Conservation (phyloP, 2,329 filamentous ascomycete genomes). For the Curvularia sp. region DNA sequence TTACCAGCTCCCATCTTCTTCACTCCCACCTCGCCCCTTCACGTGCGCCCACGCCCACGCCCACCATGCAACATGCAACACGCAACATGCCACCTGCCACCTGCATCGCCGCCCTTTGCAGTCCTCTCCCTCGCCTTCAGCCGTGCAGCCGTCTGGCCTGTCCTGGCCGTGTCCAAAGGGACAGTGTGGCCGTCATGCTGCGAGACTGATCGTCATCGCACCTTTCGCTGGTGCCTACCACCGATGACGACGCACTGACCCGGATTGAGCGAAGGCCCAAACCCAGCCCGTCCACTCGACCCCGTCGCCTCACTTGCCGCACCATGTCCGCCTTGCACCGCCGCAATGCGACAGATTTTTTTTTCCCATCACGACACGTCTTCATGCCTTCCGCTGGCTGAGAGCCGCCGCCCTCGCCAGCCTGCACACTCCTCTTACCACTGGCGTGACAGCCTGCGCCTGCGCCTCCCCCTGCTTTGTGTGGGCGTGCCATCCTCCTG, state of each 20-base stretch:
- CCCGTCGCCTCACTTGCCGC: slow-evolving; percentile 34
- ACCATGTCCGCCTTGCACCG: slow-evolving; percentile 14
- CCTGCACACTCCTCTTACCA: slow-evolving; percentile 29
- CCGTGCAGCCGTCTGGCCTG: not conserved
- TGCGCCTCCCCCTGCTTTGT: slow-evolving; percentile 12
- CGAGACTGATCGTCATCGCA: slow-evolving; percentile 13
- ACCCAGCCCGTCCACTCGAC: slow-evolving; percentile 31
- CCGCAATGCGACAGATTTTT: slow-evolving; percentile 25
- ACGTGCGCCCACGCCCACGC: too few species aligned
- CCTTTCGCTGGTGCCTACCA: slow-evolving; percentile 19
- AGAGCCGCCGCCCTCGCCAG: slow-evolving; percentile 33
- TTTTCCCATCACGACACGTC: slow-evolving; percentile 16
- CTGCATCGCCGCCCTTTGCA: not conserved
- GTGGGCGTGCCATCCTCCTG: not conserved
- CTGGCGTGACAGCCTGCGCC: slow-evolving; percentile 29
- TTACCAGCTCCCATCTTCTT: slow-evolving; percentile 24
- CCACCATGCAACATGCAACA: slow-evolving; percentile 7
- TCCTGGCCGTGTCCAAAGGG: not conserved
- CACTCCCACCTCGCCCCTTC: slow-evolving; percentile 18
- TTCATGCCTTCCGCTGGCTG: slow-evolving; percentile 6
- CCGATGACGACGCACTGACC: slow-evolving; percentile 37
- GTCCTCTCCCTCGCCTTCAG: too few species aligned
- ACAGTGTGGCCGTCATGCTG: slow-evolving; percentile 8
- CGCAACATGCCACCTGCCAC: not conserved
- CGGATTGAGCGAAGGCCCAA: slow-evolving; percentile 27